Conservation (phyloP, 106 monocot genomes). For the Cymbidium sinense region DNA sequence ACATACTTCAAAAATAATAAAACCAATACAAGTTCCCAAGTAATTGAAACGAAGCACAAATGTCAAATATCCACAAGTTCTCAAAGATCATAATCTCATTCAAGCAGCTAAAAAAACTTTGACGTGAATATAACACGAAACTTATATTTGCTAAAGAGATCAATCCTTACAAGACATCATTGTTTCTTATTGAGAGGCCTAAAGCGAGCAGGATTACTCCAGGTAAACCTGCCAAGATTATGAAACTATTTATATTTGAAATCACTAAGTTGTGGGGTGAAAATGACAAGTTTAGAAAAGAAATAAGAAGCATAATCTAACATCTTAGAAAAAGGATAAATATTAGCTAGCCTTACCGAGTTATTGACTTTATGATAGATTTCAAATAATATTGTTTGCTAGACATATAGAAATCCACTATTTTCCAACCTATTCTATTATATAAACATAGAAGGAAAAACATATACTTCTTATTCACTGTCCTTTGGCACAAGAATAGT, state of each 20-base stretch:
- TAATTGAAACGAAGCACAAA: not conserved
- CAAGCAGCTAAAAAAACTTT: not conserved
- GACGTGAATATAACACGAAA: not conserved
- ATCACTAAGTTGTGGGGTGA: not conserved
- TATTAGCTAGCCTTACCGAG: too few species aligned
- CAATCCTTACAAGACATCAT: not conserved
- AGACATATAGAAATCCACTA: not conserved
- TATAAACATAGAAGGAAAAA: not conserved
- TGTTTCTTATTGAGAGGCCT: not conserved
- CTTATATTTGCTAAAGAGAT: not conserved
- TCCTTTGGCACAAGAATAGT: not conserved
- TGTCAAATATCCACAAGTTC: not conserved
- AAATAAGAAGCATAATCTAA: too few species aligned
- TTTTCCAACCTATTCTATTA: not conserved
- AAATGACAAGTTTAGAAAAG: not conserved
- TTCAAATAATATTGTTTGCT: not conserved
- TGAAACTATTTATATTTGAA: constrained; percentile 1
- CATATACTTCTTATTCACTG: not conserved
- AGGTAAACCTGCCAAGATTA: not conserved
- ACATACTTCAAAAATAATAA: not conserved
- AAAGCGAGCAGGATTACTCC: not conserved
- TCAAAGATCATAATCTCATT: not conserved
- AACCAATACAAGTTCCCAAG: not conserved
- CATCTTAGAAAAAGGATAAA: too few species aligned
- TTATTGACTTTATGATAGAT: not conserved